phyloP scores from a whole-genome alignment of 106 monocot species.

The Posidonia australis region DNA sequence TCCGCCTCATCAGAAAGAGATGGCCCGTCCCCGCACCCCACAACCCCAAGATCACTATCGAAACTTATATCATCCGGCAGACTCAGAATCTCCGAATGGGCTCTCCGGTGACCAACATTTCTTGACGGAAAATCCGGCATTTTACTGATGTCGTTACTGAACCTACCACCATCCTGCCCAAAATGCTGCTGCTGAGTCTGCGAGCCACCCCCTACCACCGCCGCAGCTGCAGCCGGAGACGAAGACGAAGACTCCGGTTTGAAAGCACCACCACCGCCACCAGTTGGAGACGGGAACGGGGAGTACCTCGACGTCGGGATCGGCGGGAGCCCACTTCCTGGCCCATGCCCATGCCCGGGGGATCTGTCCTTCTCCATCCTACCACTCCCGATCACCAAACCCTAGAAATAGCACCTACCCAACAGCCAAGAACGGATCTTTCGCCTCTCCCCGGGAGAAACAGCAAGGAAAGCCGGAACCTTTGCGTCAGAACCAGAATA shows the following conservation, averaged over 20 bases:
- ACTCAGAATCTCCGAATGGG: conserved; percentile 70
- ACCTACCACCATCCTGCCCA: neutral
- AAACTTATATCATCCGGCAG: conserved; percentile 67
- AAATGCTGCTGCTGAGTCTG: neutral
- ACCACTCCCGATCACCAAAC: neutral
- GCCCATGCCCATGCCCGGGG: neutral
- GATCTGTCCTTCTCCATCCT: conserved; percentile 5
- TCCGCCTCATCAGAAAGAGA: conserved; percentile 51
- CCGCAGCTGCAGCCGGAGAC: neutral
- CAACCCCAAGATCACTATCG: conserved; percentile 50
- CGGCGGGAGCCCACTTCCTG: conserved; percentile 1
- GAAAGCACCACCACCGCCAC: neutral
- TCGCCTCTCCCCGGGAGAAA: no score
- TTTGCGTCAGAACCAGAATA: no score
- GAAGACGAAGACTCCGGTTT: neutral
- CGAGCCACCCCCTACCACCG: neutral
- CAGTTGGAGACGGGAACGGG: neutral
- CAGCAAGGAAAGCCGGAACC: no score
- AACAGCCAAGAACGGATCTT: no score
- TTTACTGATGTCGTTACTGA: conserved; percentile 54
- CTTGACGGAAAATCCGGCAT: conserved; percentile 64
- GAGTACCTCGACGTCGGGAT: neutral
- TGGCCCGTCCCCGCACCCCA: conserved; percentile 29
- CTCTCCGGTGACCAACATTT: conserved; percentile 52
- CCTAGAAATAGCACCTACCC: neutral